Base-by-base conservation (phyloP, 2,329 filamentous ascomycete genomes). In the Chrysoporthe deuterocubensis region DNA sequence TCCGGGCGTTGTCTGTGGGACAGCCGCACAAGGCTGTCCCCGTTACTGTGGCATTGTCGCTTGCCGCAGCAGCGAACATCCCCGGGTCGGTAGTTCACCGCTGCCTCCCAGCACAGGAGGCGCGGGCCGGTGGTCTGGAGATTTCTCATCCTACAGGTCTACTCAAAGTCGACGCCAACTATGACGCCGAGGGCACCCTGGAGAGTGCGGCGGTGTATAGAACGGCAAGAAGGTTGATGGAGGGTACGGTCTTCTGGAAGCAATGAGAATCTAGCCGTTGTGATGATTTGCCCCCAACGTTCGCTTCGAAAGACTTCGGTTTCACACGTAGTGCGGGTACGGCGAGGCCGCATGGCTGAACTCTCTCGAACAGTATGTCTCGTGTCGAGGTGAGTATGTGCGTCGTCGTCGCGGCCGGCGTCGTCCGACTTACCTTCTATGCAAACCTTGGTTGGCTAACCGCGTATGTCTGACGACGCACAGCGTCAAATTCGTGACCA, bases 201-300 rank as follows among this genome's bases (percentile, higher is more conserved):
- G 73, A 78, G 64, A 81, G 80, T 18, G 84, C 83, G 0, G 79
- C 82, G 67, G 71, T 86, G 40, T 75, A 82, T 69, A 77, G 83
- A 26, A 86, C 84, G 0, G 83, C 82, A 8, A 78, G 82, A 62
- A 74, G 84, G 4, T 58, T 86, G 70, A 85, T 85, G 83, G 82
- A 81, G 68, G 84, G 84, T 0, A 73, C 80, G 4, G 80, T 85
- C 2, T 83, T 79, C 59, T 85, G 65, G 64, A 67, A 69, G 32
- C 50, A 62, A 21, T n/a, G 14, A 48, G 46, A 14, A 9, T 9
- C 37, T 40, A 9, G 37, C 37, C 1, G 9, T 40, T 40, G 37
- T 7, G 37, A 40, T 40, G 37, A 40, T 40, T 9, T 40, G 37
- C 37, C 9, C 5, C 6, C 37, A 9, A 40, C 9, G 1, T 40